Conservation (phyloP, 805 yeast genomes). For the Wickerhamiella nectarea region DNA sequence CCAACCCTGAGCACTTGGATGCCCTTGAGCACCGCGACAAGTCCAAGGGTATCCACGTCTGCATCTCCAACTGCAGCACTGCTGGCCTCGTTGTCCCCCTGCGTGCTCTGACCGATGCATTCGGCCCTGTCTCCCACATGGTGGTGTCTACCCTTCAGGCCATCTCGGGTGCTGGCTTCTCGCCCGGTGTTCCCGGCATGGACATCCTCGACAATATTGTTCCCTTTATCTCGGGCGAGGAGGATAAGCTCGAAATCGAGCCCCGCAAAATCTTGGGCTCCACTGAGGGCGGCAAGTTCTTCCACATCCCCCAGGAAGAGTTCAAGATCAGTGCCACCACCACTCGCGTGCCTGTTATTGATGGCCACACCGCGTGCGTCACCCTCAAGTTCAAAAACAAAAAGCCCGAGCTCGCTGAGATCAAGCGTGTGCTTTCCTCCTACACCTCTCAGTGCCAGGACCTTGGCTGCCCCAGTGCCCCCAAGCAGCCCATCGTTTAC, state of each 20-base stretch:
- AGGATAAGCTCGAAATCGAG: constrained; percentile 97
- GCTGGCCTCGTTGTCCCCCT: constrained; percentile 96
- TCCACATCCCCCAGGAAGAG: constrained; percentile 36
- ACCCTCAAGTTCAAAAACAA: constrained; percentile 71
- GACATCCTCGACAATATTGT: constrained; percentile 89
- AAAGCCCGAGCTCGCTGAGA: constrained; percentile 71
- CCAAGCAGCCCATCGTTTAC: constrained; percentile 81
- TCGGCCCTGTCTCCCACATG: constrained; percentile 80
- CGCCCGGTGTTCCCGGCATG: constrained; percentile 94
- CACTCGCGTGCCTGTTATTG: constrained; percentile 91
- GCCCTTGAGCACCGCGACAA: constrained; percentile 43
- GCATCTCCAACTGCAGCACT: constrained; percentile 96
- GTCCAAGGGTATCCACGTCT: constrained; percentile 61
- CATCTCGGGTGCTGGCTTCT: constrained; percentile 94
- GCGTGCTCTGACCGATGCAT: constrained; percentile 78
- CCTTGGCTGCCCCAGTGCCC: constrained; percentile 82
- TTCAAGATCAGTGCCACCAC: constrained; percentile 89
- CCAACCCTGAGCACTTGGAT: constrained; percentile 79
- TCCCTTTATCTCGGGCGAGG: constrained; percentile 93
- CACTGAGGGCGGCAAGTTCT: constrained; percentile 29
- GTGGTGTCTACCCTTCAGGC: constrained; percentile 93
- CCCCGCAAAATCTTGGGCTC: constrained; percentile 82
- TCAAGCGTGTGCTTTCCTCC: constrained; percentile 53
- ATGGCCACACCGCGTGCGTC: constrained; percentile 95
- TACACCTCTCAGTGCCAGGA: constrained; percentile 73